These are phyloP conservation scores for Monosporozyma servazzii DNA, from an alignment of 805 yeast species.

Conservation along the genomic window DNA sequence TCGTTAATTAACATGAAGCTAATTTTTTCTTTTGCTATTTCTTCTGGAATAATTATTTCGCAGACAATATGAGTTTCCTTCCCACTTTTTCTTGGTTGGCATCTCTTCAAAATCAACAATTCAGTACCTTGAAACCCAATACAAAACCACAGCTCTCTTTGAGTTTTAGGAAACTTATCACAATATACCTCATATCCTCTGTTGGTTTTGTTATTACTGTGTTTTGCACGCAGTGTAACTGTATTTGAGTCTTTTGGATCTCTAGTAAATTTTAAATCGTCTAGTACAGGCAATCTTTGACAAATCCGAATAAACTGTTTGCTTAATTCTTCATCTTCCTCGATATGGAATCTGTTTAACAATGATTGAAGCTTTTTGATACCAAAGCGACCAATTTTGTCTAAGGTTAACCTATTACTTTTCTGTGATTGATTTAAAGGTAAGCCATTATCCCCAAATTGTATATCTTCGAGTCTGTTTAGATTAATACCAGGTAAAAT, in stretches of 20 bases:
- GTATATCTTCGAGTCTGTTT: constrained; percentile 20
- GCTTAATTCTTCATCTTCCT: constrained; percentile 30
- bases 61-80: constrained; percentile 30
- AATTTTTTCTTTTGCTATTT: constrained; percentile 38
- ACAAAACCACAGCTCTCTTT: constrained; percentile 89
- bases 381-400: constrained; percentile 36
- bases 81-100: constrained; percentile 44
- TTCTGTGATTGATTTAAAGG: constrained; percentile 3
- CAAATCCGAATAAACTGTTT: constrained; percentile 46
- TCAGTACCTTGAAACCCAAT: constrained; percentile 47
- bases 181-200: constrained; percentile 60
- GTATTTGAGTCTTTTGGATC: constrained; percentile 31
- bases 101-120: constrained; percentile 60
- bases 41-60: constrained; percentile 42
- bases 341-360: constrained; percentile 29
- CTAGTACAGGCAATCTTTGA: constrained; percentile 47
- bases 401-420: constrained; percentile 25
- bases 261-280: constrained; percentile 34
- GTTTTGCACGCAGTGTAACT: constrained; percentile 41
- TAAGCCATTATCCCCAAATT: constrained; percentile 18
- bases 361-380: constrained; percentile 22
- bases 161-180: constrained; percentile 81
- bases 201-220: constrained; percentile 38
- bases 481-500: constrained; percentile 32
- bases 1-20: constrained; percentile 51